Conservation (phyloP, 345 rosid genomes). For the Crucihimalaya himalaica region DNA sequence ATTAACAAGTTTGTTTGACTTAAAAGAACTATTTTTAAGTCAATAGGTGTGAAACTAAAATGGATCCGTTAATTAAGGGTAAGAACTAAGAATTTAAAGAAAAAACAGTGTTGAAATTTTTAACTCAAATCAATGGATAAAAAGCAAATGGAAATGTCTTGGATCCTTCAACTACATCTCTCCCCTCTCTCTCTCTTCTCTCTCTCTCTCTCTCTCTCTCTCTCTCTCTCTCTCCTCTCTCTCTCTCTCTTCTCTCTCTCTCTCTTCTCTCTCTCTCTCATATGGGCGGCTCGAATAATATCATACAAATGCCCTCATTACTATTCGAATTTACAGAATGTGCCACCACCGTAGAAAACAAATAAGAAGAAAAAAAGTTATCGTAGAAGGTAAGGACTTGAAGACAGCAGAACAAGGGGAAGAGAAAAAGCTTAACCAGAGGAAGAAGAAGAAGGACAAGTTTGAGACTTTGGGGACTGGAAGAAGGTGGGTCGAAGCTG, state of each 20-base stretch:
- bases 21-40: background rate
- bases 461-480: background rate
- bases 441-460: slow-evolving; percentile 28
- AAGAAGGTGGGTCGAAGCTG: background rate
- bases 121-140: background rate
- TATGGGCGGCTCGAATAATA: slow-evolving; percentile 49
- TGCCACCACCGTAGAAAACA: slow-evolving; percentile 48
- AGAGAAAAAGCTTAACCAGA: slow-evolving; percentile 23
- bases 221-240: too few species aligned
- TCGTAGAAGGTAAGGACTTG: slow-evolving; percentile 42
- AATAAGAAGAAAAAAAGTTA: slow-evolving; percentile 30
- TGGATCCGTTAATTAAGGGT: slow-evolving; percentile 20
- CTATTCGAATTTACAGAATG: slow-evolving; percentile 51
- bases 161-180: slow-evolving; percentile 63
- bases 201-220: too few species aligned
- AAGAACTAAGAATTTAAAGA: background rate
- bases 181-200: background rate
- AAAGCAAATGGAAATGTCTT: slow-evolving; percentile 43
- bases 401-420: slow-evolving; percentile 14
- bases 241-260: too few species aligned
- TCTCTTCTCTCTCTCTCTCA: too few species aligned
- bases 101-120: background rate
- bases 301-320: slow-evolving; percentile 32
- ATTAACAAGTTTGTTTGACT: background rate
- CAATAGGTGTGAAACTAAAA: slow-evolving; percentile 7